These are phyloP conservation scores for Ophiostoma tasmaniense DNA, from an alignment of 2,329 filamentous ascomycete species.

Conservation along the genomic window DNA sequence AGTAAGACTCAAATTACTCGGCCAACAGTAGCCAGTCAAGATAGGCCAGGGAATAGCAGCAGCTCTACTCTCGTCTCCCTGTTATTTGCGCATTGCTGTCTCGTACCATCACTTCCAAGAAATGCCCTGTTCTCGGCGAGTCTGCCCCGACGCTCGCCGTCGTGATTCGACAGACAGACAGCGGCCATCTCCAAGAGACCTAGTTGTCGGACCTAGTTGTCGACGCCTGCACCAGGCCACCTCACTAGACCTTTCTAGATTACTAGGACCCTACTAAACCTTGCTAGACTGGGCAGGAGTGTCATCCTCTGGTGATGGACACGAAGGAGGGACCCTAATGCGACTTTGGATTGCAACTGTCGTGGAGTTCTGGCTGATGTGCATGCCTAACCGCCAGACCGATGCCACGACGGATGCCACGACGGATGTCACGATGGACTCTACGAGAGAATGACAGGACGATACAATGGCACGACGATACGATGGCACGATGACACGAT, in stretches of 20 bases:
- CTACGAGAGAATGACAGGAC: background rate
- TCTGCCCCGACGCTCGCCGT: background rate
- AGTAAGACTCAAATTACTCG: background rate
- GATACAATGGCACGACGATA: background rate
- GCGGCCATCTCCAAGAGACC: background rate
- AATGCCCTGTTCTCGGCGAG: background rate
- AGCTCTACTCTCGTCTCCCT: background rate
- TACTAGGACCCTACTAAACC: too few species aligned
- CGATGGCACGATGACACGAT: background rate
- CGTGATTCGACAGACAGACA: background rate
- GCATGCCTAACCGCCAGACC: background rate
- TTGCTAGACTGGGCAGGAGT: background rate
- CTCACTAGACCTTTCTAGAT: background rate
- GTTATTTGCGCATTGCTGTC: background rate
- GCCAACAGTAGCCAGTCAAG: background rate
- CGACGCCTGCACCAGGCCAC: background rate
- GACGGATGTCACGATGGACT: too few species aligned
- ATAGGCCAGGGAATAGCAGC: background rate
- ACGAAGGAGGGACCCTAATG: background rate
- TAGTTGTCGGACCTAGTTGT: background rate
- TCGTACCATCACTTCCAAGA: background rate
- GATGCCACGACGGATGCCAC: background rate
- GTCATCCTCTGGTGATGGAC: background rate
- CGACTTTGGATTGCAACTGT: background rate
- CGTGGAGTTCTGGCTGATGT: background rate